Percentiles rank a stretch among this genome's conserved stretches.
These are phyloP conservation scores for Lachancea fermentati DNA, from an alignment of 805 yeast species.

Conservation along the genomic window DNA sequence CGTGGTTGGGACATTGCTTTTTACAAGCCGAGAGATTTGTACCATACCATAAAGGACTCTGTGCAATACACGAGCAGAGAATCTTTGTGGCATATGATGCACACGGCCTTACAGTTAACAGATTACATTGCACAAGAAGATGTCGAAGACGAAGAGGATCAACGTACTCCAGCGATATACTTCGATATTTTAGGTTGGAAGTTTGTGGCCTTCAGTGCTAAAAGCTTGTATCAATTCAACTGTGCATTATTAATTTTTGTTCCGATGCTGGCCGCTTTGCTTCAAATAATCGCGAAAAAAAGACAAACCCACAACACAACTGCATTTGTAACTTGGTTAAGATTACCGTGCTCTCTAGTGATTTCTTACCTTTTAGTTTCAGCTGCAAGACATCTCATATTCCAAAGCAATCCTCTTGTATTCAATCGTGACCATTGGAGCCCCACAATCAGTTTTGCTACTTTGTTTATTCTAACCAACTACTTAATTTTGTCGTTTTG, in stretches of 20 bases:
- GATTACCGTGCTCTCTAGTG: constrained; percentile 55
- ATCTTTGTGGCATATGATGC: constrained; percentile 82
- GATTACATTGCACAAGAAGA: constrained; percentile 38
- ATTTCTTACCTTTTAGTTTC: constrained; percentile 39
- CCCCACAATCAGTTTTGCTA: constrained; percentile 45
- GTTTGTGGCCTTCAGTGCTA: constrained; percentile 50
- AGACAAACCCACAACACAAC: constrained; percentile 47
- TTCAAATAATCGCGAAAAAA: constrained; percentile 44
- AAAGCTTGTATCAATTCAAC: constrained; percentile 46
- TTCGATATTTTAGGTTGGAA: constrained; percentile 58
- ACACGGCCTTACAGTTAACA: constrained; percentile 59
- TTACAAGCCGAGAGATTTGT: constrained; percentile 74
- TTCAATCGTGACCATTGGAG: constrained; percentile 46
- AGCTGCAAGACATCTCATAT: constrained; percentile 37
- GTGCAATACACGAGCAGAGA: constrained; percentile 57
- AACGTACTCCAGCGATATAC: constrained; percentile 46
- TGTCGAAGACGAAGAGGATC: constrained; percentile 27
- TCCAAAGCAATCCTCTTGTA: constrained; percentile 41
- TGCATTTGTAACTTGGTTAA: constrained; percentile 35
- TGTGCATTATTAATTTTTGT: constrained; percentile 45
- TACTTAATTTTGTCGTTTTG: constrained; percentile 45
- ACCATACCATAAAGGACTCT: constrained; percentile 74
- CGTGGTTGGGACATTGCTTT: constrained; percentile 90
- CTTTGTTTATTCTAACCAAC: constrained; percentile 48
- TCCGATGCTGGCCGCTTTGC: constrained; percentile 47